phyloP scores from a whole-genome alignment of 345 rosid species.

The Syzygium aromaticum region DNA sequence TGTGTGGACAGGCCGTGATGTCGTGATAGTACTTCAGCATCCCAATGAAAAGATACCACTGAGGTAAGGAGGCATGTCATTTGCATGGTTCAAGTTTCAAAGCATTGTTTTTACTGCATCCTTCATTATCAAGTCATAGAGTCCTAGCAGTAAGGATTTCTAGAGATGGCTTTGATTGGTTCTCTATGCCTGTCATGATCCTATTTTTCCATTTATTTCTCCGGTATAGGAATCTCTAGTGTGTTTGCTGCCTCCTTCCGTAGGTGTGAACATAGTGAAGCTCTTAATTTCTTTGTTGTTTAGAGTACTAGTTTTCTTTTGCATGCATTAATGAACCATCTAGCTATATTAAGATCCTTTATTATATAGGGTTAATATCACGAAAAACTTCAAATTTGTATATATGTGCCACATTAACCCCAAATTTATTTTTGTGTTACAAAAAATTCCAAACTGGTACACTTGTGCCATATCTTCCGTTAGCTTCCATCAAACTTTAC shows the following conservation, averaged over 20 bases:
- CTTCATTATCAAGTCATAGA: not conserved
- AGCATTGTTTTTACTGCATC: not conserved
- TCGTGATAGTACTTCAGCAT: conserved; percentile 91
- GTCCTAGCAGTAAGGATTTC: not conserved
- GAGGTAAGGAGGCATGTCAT: conserved; percentile 35
- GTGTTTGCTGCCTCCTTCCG: not conserved
- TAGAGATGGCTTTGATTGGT: not conserved
- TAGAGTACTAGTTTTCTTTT: not conserved
- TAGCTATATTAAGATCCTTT: not conserved
- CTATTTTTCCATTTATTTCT: not conserved
- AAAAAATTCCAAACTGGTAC: not conserved
- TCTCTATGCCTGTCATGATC: not conserved
- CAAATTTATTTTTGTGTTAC: not conserved
- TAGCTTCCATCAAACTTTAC: not conserved
- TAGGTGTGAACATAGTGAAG: not conserved
- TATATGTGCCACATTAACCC: not conserved
- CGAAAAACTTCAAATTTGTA: not conserved
- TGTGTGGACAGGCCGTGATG: conserved; percentile 93
- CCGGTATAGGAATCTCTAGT: not conserved
- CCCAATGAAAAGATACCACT: conserved; percentile 81
- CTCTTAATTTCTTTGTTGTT: not conserved
- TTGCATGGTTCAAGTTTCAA: not conserved
- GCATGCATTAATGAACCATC: not conserved
- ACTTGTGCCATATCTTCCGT: not conserved
- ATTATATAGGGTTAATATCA: not conserved